Evolutionary conservation across 495 filamentous ascomycete species (phyloP).

Genomic region (Penicillium canariense): DNA sequence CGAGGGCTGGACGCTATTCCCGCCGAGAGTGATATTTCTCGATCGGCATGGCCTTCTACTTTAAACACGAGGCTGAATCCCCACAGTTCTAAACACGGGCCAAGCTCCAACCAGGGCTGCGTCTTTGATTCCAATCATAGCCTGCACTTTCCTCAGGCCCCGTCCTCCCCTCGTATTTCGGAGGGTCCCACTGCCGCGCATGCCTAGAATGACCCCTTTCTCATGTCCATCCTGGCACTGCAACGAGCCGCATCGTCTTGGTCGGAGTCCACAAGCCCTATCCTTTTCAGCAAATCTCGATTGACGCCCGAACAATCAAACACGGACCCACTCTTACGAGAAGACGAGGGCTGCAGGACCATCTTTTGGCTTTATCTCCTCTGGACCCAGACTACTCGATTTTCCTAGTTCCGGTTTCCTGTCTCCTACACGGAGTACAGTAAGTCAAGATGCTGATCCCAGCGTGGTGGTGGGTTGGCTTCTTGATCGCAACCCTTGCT

Average conservation of each 20-base stretch:
- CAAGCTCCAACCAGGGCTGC: neutral
- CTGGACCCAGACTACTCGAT: neutral
- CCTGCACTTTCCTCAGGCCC: neutral
- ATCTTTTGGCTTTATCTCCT: neutral
- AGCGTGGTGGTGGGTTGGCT: neutral
- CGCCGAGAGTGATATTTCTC: no score
- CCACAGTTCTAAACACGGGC: neutral
- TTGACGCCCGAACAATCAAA: neutral
- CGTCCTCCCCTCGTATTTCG: neutral
- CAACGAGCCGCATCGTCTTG: neutral
- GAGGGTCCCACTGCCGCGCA: neutral
- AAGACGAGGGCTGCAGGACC: neutral
- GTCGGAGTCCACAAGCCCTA: neutral
- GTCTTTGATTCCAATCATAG: neutral
- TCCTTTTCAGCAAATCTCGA: neutral
- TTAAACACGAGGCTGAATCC: constrained; percentile 3
- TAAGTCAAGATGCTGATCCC: neutral
- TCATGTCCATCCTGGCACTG: neutral
- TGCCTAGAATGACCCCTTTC: neutral
- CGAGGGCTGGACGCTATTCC: no score
- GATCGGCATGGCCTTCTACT: neutral
- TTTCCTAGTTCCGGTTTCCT: no score
- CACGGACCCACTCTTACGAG: constrained; percentile 3
- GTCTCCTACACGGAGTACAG: neutral
- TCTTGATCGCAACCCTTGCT: neutral